phyloP scores from a whole-genome alignment of 495 filamentous ascomycete genomes.

The Xylaria grammica region DNA sequence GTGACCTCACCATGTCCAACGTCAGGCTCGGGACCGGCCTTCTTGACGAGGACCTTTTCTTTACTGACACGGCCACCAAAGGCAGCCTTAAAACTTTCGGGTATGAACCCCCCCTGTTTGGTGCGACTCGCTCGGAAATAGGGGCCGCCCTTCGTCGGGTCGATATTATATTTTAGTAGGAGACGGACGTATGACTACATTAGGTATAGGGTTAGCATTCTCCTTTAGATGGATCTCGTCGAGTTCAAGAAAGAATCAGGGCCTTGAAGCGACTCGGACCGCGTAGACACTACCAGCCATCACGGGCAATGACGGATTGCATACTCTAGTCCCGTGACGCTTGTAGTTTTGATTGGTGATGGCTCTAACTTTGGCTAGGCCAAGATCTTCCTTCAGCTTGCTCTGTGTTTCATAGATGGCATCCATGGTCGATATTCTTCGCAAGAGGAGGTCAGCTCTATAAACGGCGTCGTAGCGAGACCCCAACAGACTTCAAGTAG shows the following conservation, averaged over 20 bases:
- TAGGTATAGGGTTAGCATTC: background rate
- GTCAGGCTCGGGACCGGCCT: constrained; percentile 32
- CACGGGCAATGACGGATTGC: background rate
- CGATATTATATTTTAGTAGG: constrained; percentile 72
- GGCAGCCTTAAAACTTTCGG: constrained; percentile 35
- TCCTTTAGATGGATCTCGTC: background rate
- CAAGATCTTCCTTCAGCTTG: constrained; percentile 39
- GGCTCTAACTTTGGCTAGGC: constrained; percentile 53
- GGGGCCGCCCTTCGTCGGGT: constrained; percentile 71
- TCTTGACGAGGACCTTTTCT: constrained; percentile 58
- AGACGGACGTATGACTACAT: constrained; percentile 66
- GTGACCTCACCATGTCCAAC: constrained; percentile 58
- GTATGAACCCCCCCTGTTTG: constrained; percentile 39
- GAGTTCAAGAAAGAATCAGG: background rate
- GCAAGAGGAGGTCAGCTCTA: background rate
- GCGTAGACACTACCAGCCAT: no score
- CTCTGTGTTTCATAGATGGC: constrained; percentile 39
- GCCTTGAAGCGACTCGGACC: background rate
- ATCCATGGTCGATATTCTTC: constrained; percentile 33
- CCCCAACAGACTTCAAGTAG: background rate
- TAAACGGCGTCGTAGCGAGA: background rate
- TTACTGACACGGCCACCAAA: constrained; percentile 54
- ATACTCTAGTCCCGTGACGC: constrained; percentile 64
- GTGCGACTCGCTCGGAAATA: constrained; percentile 58
- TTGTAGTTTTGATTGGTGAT: constrained; percentile 67